phyloP scores from a whole-genome alignment of 805 yeast genomes.

The Saccharomyces kudriavzevii region DNA sequence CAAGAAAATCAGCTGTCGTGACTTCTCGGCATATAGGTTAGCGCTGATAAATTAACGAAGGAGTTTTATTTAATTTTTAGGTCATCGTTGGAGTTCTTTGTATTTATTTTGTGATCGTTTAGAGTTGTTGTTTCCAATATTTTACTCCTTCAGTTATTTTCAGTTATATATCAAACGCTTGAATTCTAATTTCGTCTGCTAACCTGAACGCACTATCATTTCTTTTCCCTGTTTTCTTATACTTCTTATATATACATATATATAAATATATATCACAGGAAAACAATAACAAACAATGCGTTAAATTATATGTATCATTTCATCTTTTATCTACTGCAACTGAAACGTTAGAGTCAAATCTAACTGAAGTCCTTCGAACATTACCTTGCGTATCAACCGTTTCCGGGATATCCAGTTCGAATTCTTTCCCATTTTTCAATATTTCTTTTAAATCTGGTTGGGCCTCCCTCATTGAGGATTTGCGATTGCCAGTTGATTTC shows the following conservation, averaged over 20 bases:
- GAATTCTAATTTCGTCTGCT: not conserved
- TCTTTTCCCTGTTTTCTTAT: not conserved
- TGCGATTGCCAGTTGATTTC: slow-evolving; percentile 13
- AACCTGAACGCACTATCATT: not conserved
- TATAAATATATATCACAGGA: slow-evolving; percentile 1
- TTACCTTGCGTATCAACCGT: slow-evolving; percentile 16
- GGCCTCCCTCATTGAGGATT: slow-evolving; percentile 27
- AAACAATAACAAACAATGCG: not conserved
- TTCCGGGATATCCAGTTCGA: slow-evolving; percentile 42
- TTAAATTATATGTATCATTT: not conserved
- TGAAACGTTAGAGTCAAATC: slow-evolving; percentile 55
- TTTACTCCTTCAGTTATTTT: not conserved
- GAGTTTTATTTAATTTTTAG: not conserved
- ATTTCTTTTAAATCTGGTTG: slow-evolving; percentile 40
- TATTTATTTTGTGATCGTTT: not conserved
- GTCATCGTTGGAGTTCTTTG: not conserved
- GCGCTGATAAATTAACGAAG: not conserved
- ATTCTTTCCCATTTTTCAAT: slow-evolving; percentile 37
- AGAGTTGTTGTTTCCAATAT: not conserved
- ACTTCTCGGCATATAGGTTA: not conserved
- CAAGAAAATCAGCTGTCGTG: not conserved
- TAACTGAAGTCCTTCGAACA: slow-evolving; percentile 53
- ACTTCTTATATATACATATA: not conserved
- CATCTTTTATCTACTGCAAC: slow-evolving; percentile 36
- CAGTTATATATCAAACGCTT: not conserved